Evolutionary conservation across 2,329 filamentous ascomycete genomes (phyloP).

Genomic region (Cladosporium cucumerinum): DNA sequence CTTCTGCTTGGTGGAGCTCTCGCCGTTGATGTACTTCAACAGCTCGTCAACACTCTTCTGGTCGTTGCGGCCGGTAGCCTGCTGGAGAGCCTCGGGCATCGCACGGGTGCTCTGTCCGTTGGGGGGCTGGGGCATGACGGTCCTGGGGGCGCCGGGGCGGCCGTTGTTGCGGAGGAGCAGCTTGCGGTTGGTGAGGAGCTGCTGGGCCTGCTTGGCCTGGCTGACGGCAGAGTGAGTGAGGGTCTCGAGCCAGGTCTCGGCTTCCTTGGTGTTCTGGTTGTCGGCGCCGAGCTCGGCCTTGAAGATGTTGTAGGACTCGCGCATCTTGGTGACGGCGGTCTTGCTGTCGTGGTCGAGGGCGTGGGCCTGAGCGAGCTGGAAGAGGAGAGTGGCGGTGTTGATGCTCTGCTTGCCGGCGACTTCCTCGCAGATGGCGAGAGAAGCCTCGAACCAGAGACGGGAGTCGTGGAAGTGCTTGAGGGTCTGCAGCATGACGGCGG

Average conservation of each 20-base stretch:
- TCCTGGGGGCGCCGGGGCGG: conserved; percentile 42
- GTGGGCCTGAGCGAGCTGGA: conserved; percentile 93
- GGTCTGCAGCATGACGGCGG: conserved; percentile 95
- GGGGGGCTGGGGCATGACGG: conserved; percentile 58
- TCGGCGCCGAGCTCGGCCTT: conserved; percentile 78
- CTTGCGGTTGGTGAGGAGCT: conserved; percentile 41
- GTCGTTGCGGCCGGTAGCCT: conserved; percentile 36
- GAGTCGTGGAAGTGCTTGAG: conserved; percentile 94
- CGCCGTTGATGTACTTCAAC: conserved; percentile 89
- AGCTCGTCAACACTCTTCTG: conserved; percentile 85
- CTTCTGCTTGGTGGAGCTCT: conserved; percentile 38
- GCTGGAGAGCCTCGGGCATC: conserved; percentile 12
- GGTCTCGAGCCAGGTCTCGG: conserved; percentile 93
- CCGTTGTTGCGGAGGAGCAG: conserved; percentile 25
- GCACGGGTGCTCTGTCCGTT: conserved; percentile 17
- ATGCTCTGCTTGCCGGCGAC: conserved; percentile 87
- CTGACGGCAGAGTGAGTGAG: conserved; percentile 92
- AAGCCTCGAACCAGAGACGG: conserved; percentile 93
- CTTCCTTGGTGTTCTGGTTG: conserved; percentile 97
- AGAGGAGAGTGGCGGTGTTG: conserved; percentile 89
- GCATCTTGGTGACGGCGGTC: conserved; percentile 86
- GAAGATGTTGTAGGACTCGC: conserved; percentile 96
- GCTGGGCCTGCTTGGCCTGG: conserved; percentile 89
- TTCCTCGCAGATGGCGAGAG: conserved; percentile 80
- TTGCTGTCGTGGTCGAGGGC: conserved; percentile 95